Evolutionary conservation across 345 rosid genomes (phyloP).

Genomic region (Noccaea bulbosa): DNA sequence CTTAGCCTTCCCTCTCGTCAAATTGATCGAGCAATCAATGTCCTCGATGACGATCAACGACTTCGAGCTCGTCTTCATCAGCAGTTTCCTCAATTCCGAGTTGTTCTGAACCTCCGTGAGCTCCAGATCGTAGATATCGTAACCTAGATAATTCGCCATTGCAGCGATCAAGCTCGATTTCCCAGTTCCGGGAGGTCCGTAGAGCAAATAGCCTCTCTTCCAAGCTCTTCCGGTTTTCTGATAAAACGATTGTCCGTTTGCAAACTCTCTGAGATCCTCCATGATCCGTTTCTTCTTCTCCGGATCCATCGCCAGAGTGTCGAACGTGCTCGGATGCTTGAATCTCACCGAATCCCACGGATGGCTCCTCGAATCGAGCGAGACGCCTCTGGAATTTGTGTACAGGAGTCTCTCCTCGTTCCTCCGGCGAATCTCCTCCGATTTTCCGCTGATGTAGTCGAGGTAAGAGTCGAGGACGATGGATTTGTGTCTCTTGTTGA

Average conservation of each 20-base stretch:
- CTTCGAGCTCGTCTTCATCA: conserved; percentile 91
- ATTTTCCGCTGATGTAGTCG: conserved; percentile 71
- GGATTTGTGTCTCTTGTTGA: conserved; percentile 66
- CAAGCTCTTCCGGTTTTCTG: conserved; percentile 93
- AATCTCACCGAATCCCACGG: conserved; percentile 98
- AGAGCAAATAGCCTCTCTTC: conserved; percentile 87
- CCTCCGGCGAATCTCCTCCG: conserved; percentile 72
- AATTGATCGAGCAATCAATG: conserved; percentile 79
- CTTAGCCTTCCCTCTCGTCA: conserved; percentile 48
- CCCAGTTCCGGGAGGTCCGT: conserved; percentile 97
- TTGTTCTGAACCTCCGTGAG: conserved; percentile 89
- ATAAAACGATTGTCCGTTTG: conserved; percentile 68
- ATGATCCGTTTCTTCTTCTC: conserved; percentile 58
- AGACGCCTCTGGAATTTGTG: conserved; percentile 88
- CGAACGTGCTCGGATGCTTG: conserved; percentile 94
- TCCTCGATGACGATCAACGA: conserved; percentile 91
- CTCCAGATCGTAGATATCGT: conserved; percentile 92
- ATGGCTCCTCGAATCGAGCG: conserved; percentile 79
- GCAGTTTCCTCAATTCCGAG: conserved; percentile 79
- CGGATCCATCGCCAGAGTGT: conserved; percentile 88
- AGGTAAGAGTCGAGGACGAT: conserved; percentile 68
- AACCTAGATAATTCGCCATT: conserved; percentile 85
- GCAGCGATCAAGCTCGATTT: conserved; percentile 98
- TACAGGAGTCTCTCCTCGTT: conserved; percentile 75
- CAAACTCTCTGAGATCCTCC: conserved; percentile 81